Evolutionary conservation across 2,329 filamentous ascomycete genomes (phyloP), one percentile per base, ranked within the genome.

Genomic region (Leptographium procerum): DNA sequence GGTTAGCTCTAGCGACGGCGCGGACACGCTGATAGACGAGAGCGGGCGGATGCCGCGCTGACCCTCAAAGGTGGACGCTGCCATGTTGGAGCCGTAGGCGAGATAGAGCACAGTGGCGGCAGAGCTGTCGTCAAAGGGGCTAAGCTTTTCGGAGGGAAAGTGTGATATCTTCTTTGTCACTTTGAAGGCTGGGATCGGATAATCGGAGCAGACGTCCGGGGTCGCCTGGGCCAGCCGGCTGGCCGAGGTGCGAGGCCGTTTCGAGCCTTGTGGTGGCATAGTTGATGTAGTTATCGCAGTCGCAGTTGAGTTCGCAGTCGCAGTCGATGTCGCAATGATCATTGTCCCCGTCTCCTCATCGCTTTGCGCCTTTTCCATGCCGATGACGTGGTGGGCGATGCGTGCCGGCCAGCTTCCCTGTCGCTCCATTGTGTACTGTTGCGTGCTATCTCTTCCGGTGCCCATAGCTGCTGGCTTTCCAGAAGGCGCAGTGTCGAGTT

Each of bases 71-170:
- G 88, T 95, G 69, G 89, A 76, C 16, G 85, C 83, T 61, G 80
- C 84, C 61, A 97, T 81, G 70, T 97, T 97, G 56, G 91, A 96
- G 64, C 92, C 94, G 69, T 96, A 97, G 13, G 91, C 92, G 26
- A 92, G 82, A 70, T 92, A 92, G 56, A 91, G 79, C 29, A 91
- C 77, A 1, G 87, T 57, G 34, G 64, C 8, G 26, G 24, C 11
- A 16, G 11, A 8, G 47, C 24, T 29, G 47, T 11, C 24, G 22
- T 48, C 45, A 22, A 48, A 13, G 11, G 45, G 24, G 11, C 16
- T 19, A n/a, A n/a, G 31, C 31, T 33, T n/a, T 16, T 43, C 40
- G 40, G 19, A n/a, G n/a, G n/a, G 4, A 19, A 43, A 19, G 40
- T 19, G 16, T 43, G 40, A n/a, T n/a, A n/a, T n/a, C 40, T 22